A percentile compares a stretch with the other conserved stretches of the same genome.
These are phyloP conservation scores for Croton laevigatus DNA, from an alignment of 441 rosid species.

Conservation along the genomic window DNA sequence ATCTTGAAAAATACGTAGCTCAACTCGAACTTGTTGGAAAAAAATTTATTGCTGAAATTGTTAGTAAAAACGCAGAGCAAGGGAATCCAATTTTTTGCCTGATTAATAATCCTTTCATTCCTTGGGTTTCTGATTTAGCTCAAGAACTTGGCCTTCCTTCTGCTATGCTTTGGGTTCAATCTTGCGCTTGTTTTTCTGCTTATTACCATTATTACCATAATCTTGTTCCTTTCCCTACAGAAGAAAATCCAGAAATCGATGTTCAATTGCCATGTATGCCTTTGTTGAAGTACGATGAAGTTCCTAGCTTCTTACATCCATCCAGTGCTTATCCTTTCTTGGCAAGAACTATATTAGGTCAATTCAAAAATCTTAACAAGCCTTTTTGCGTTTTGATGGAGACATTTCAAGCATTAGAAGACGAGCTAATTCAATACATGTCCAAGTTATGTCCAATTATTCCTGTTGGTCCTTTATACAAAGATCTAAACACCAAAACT, in stretches of 20 bases:
- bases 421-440: constrained; percentile 51
- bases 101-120: constrained; percentile 73
- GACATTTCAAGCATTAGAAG: constrained; percentile 59
- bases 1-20: constrained; percentile 36
- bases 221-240: constrained; percentile 49
- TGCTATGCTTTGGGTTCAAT: constrained; percentile 86
- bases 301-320: constrained; percentile 66
- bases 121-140: constrained; percentile 82
- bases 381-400: constrained; percentile 67
- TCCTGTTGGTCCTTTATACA: constrained; percentile 64
- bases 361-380: constrained; percentile 55
- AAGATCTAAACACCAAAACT: constrained; percentile 36
- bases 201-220: constrained; percentile 55
- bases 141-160: constrained; percentile 63
- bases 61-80: constrained; percentile 36
- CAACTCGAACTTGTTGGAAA: constrained; percentile 56
- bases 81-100: constrained; percentile 67
- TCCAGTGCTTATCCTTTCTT: constrained; percentile 39
- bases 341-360: constrained; percentile 47
- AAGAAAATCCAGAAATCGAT: constrained; percentile 44
- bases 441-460: constrained; percentile 42
- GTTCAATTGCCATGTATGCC: constrained; percentile 72
- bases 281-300: constrained; percentile 62
- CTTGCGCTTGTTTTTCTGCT: constrained; percentile 60
- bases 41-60: constrained; percentile 41